These are phyloP conservation scores for Gossypium laxum DNA, from an alignment of 441 rosid genomes.

Conservation along the genomic window DNA sequence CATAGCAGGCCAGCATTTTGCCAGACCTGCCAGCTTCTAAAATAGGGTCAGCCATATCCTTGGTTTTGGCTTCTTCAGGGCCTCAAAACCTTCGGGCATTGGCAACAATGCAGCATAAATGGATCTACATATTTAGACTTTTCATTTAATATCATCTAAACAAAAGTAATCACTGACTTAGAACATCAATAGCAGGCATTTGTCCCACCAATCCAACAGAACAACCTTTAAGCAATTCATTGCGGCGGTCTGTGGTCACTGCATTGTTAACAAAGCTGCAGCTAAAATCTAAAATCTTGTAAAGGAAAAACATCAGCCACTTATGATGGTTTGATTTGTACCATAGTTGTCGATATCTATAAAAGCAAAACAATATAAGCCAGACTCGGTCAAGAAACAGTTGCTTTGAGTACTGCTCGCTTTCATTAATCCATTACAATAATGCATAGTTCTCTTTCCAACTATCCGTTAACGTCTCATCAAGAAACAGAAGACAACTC, in stretches of 20 bases:
- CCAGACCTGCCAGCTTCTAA: neutral
- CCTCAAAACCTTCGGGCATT: neutral
- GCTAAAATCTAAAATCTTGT: neutral
- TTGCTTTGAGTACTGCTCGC: neutral
- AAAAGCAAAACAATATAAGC: neutral
- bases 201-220: neutral
- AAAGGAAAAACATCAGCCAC: slow-evolving; percentile 7
- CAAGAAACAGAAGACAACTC: neutral
- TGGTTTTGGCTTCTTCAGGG: neutral
- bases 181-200: slow-evolving; percentile 9
- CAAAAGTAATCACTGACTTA: neutral
- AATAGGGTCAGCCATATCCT: neutral
- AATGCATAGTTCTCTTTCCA: slow-evolving; percentile 4
- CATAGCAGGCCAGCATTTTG: neutral
- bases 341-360: neutral
- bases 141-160: neutral
- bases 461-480: neutral
- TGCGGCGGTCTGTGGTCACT: neutral
- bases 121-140: neutral
- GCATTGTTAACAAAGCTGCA: neutral
- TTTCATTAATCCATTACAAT: neutral
- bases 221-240: neutral
- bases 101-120: neutral
- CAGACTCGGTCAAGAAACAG: neutral
- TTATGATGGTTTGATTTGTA: neutral